phyloP scores from a whole-genome alignment of 2,329 filamentous ascomycete genomes.

The Phyllosticta citribraziliensis region DNA sequence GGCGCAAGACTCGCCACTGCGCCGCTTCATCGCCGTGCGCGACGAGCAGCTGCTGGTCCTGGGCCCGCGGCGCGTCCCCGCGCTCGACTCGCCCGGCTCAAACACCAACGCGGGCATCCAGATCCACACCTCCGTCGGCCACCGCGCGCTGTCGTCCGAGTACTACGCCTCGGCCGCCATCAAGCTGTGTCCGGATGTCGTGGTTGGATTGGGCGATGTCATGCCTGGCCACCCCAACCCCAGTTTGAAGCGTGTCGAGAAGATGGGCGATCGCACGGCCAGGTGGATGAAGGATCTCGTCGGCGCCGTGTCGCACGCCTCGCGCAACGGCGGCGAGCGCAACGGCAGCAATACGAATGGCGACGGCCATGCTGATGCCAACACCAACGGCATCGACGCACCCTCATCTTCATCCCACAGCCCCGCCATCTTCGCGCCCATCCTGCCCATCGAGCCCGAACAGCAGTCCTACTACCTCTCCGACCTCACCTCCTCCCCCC shows the following conservation, averaged over 20 bases:
- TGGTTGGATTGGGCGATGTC: slow-evolving; percentile 66
- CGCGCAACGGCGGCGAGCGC: slow-evolving; percentile 9
- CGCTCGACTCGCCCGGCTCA: slow-evolving; percentile 57
- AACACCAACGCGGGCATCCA: slow-evolving; percentile 64
- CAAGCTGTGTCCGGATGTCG: slow-evolving; percentile 68
- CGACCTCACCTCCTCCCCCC: slow-evolving; percentile 51
- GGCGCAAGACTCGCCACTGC: slow-evolving; percentile 47
- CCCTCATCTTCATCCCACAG: neutral
- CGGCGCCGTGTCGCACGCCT: slow-evolving; percentile 23
- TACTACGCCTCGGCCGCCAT: slow-evolving; percentile 59
- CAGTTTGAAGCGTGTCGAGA: slow-evolving; percentile 62
- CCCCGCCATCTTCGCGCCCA: slow-evolving; percentile 44
- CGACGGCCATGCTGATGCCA: neutral
- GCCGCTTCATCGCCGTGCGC: slow-evolving; percentile 67
- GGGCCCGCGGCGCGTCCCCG: slow-evolving; percentile 66
- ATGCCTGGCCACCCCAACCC: slow-evolving; percentile 48
- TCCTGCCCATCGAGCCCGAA: slow-evolving; percentile 65
- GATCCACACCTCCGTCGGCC: slow-evolving; percentile 80
- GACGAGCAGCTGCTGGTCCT: slow-evolving; percentile 58
- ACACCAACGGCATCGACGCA: neutral
- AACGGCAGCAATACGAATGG: neutral
- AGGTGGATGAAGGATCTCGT: slow-evolving; percentile 68
- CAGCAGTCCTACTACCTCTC: slow-evolving; percentile 74
- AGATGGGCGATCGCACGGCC: slow-evolving; percentile 80
- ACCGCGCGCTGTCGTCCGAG: slow-evolving; percentile 56